Percentiles rank a stretch among this genome's conserved stretches.
These are phyloP conservation scores for Agaricus sinodeliciosus DNA, from an alignment of 768 basidiomycete genomes.

Conservation along the genomic window DNA sequence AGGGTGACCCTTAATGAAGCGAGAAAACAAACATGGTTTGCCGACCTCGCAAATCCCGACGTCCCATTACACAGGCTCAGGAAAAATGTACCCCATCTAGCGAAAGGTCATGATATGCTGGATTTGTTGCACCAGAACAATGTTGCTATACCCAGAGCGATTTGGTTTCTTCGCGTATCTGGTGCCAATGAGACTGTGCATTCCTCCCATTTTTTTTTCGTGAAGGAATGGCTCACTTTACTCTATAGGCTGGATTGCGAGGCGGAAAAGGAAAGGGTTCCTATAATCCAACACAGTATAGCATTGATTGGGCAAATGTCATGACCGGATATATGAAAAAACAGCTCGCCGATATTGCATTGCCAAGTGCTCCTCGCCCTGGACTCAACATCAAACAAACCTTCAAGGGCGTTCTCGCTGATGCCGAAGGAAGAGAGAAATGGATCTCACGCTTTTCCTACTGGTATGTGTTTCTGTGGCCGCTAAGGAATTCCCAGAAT, in stretches of 20 bases:
- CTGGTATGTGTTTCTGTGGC: conserved; percentile 36
- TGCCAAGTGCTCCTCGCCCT: conserved; percentile 72
- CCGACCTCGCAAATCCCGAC: conserved; percentile 72
- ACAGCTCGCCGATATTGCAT: conserved; percentile 68
- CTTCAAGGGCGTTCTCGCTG: conserved; percentile 76
- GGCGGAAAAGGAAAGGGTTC: conserved; percentile 49
- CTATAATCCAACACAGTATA: conserved; percentile 82
- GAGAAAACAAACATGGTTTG: conserved; percentile 78
- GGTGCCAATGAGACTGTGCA: conserved; percentile 82
- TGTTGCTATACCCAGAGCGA: conserved; percentile 73
- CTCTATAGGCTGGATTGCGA: conserved; percentile 56
- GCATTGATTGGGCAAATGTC: conserved; percentile 78
- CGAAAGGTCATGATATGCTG: conserved; percentile 78
- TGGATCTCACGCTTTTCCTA: conserved; percentile 81
- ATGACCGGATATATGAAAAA: conserved; percentile 81
- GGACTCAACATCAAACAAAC: conserved; percentile 78
- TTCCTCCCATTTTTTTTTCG: neutral
- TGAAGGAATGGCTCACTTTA: neutral
- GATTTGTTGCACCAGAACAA: conserved; percentile 72
- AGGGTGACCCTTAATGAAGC: conserved; percentile 75
- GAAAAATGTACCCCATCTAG: conserved; percentile 82
- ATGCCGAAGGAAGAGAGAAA: conserved; percentile 58
- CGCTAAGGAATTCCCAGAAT: neutral
- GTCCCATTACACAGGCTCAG: conserved; percentile 78
- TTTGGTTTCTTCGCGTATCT: conserved; percentile 84